These are phyloP conservation scores for Mimosa bimucronata DNA, from an alignment of 306 rosid species.

Conservation along the genomic window DNA sequence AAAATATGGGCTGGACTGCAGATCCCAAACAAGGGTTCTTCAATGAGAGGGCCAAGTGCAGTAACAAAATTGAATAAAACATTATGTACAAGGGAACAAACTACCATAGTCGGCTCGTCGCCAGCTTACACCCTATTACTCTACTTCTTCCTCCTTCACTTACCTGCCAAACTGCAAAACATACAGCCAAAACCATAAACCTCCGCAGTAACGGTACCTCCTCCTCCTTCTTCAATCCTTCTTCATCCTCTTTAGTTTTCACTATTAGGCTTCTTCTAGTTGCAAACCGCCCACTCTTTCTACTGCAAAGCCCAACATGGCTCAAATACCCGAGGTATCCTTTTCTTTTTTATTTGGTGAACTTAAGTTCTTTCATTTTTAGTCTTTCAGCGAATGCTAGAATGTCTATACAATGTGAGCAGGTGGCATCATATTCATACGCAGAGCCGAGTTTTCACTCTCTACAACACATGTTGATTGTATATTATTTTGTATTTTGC, in stretches of 20 bases:
- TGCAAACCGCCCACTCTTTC: neutral
- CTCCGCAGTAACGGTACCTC: neutral
- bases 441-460: neutral
- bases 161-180: too few relatives aligned
- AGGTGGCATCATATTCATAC: neutral
- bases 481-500: neutral
- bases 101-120: neutral
- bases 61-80: neutral
- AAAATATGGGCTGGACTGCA: neutral
- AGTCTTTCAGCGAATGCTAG: neutral
- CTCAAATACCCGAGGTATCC: conserved; percentile 11
- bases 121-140: neutral
- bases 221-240: neutral
- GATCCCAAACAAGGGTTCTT: neutral
- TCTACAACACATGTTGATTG: neutral
- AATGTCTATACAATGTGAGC: neutral
- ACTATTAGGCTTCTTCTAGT: neutral
- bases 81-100: neutral
- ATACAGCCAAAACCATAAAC: neutral
- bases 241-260: neutral
- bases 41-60: neutral
- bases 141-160: neutral
- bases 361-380: neutral
- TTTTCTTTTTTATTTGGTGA: neutral
- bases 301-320: conserved; percentile 4